Evolutionary conservation across 2,329 filamentous ascomycete genomes (phyloP).

Genomic region (Botryotinia globosa): DNA sequence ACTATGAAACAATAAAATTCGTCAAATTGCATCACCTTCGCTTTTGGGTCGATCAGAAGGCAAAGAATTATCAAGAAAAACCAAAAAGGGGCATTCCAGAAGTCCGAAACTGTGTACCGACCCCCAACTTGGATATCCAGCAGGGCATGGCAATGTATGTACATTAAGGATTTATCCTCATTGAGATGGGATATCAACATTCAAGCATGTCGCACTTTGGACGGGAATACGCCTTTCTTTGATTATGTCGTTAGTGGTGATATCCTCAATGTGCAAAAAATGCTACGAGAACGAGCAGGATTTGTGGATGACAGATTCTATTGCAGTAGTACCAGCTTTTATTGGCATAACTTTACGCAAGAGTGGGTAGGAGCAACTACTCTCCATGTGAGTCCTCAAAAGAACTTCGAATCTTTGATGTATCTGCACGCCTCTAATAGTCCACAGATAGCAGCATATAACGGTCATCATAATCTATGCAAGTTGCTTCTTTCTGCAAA

Average conservation of each 20-base stretch:
- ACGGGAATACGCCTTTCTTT: neutral
- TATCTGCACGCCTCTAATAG: no score
- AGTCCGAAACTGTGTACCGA: constrained; percentile 12
- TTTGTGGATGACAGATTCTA: constrained; percentile 1
- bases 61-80: neutral
- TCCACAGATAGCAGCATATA: no score
- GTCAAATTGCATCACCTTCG: neutral
- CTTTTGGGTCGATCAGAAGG: neutral
- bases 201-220: constrained; percentile 13
- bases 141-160: constrained; percentile 10
- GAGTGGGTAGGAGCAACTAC: no score
- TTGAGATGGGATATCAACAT: constrained; percentile 15
- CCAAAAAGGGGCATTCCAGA: neutral
- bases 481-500: no score
- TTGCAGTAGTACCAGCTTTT: no score
- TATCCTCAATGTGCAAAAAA: constrained; percentile 10
- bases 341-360: fast-evolving
- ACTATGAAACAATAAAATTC: no score
- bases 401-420: no score
- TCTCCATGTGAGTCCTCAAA: no score
- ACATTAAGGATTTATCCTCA: neutral
- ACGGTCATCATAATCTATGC: no score
- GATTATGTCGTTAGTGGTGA: neutral
- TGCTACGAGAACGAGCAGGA: constrained; percentile 14
- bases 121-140: constrained; percentile 15